A percentile compares a stretch with the other conserved stretches of the same genome.
phyloP scores from a whole-genome alignment of 1,284 basidiomycete species.

The Tremellales sp. region DNA sequence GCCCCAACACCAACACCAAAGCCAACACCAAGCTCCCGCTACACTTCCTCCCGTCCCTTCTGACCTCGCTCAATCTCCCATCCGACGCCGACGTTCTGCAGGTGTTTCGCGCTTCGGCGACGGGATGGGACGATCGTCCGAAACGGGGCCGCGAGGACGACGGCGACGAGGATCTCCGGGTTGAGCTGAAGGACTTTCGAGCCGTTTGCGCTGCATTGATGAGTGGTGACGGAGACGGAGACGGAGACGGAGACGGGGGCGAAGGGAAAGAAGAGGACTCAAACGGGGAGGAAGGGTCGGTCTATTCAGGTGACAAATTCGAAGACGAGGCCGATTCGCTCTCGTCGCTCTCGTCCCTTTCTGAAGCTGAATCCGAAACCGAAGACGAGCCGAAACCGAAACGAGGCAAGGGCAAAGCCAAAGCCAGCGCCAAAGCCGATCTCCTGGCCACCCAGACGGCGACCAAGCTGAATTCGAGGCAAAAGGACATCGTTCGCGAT shows the following conservation, averaged over 20 bases:
- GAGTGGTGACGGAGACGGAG: conserved; percentile 22
- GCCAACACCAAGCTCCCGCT: conserved; percentile 28
- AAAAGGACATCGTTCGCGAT: conserved; percentile 36
- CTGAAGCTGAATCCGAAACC: conserved; percentile 9
- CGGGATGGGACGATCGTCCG: conserved; percentile 33
- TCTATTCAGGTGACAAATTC: conserved; percentile 30
- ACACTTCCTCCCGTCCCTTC: conserved; percentile 30
- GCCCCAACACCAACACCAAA: conserved; percentile 1
- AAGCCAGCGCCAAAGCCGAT: conserved; percentile 8
- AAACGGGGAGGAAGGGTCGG: conserved; percentile 17
- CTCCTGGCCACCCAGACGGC: conserved; percentile 10
- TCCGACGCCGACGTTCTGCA: conserved; percentile 46
- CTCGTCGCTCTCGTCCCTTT: conserved; percentile 23
- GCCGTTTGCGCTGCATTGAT: conserved; percentile 47
- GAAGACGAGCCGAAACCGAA: neutral
- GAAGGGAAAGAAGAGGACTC: conserved; percentile 11
- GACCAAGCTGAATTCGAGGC: conserved; percentile 27
- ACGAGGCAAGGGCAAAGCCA: conserved; percentile 3
- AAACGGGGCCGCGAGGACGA: conserved; percentile 4
- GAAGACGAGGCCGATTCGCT: conserved; percentile 20
- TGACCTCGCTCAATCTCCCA: conserved; percentile 36
- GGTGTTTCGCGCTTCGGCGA: conserved; percentile 41
- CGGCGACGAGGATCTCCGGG: conserved; percentile 15
- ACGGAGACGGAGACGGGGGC: conserved; percentile 7
- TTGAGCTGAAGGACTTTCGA: conserved; percentile 34